Conservation (phyloP, 1,139 yeast genomes). For the Hansenula lynferdii region DNA sequence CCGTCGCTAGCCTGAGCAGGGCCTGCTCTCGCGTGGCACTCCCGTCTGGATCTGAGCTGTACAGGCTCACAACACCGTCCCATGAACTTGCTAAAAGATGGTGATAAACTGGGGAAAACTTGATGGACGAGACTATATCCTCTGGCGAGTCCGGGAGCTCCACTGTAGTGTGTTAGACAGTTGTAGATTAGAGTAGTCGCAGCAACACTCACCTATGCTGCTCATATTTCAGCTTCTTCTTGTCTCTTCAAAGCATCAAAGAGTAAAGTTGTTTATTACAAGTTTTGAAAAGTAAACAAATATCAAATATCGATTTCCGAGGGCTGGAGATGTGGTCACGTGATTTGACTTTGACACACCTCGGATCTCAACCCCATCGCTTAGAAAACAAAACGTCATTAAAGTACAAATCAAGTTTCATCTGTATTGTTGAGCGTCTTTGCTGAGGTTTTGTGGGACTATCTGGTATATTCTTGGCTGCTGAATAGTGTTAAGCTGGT, state of each 20-base stretch:
- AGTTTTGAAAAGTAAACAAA: not conserved
- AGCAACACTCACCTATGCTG: not conserved
- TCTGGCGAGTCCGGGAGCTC: slow-evolving; percentile 15
- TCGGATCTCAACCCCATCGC: not conserved
- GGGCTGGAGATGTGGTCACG: not conserved
- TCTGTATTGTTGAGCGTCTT: no score
- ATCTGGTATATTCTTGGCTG: no score
- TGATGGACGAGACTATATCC: slow-evolving; percentile 28
- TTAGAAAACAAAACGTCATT: no score
- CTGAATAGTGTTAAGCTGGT: no score
- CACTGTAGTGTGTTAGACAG: no score
- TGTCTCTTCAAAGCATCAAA: no score
- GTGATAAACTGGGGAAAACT: slow-evolving; percentile 29
- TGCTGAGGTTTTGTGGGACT: no score
- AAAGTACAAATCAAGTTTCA: no score
- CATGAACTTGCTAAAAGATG: slow-evolving; percentile 38
- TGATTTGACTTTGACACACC: not conserved
- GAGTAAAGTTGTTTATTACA: not conserved
- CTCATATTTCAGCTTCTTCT: no score
- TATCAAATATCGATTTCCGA: not conserved
- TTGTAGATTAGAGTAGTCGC: not conserved
- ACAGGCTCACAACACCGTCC: slow-evolving; percentile 36
- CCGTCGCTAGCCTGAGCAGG: slow-evolving; percentile 5
- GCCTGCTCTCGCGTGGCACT: not conserved
- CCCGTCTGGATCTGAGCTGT: slow-evolving; percentile 20